A percentile compares a stretch with the other conserved stretches of the same genome.
Evolutionary conservation across 2,329 filamentous ascomycete species (phyloP).

Genomic region (Penicillium hesseltinei): DNA sequence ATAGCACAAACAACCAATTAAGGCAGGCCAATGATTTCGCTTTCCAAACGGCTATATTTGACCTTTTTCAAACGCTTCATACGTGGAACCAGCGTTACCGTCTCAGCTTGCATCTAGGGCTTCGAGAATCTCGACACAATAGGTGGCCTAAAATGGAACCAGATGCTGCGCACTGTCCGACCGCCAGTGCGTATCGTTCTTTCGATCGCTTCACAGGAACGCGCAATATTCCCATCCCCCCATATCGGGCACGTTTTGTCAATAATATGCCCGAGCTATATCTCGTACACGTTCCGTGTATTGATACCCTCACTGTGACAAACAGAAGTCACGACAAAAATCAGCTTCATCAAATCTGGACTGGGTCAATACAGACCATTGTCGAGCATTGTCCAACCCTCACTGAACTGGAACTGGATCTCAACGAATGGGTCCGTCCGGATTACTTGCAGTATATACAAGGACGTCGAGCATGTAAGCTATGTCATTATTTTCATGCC

Average conservation of each 20-base stretch:
- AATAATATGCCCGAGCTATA: background rate
- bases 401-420: constrained; percentile 1
- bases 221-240: background rate
- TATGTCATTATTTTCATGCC: background rate
- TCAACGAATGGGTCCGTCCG: constrained; percentile 8
- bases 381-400: background rate
- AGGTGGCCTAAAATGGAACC: constrained; percentile 13
- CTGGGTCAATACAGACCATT: constrained; percentile 2
- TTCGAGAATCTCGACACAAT: constrained; percentile 1
- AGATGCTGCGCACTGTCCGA: background rate
- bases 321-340: background rate
- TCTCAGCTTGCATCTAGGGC: constrained; percentile 3
- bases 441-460: constrained; percentile 9
- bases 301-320: constrained; percentile 5
- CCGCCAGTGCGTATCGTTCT: background rate
- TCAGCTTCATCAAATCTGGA: constrained; percentile 2
- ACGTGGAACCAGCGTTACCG: constrained; percentile 7
- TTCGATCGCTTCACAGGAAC: background rate
- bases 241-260: constrained; percentile 14
- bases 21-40: constrained; percentile 13
- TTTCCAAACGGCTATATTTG: constrained; percentile 1
- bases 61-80: constrained; percentile 8
- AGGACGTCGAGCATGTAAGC: constrained; percentile 10
- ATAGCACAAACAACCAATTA: constrained; percentile 8
- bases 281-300: constrained; percentile 2